A percentile compares a stretch with the other conserved stretches of the same genome.
Conservation (phyloP, 331 rosid genomes). For the Prunus yedoensis region DNA sequence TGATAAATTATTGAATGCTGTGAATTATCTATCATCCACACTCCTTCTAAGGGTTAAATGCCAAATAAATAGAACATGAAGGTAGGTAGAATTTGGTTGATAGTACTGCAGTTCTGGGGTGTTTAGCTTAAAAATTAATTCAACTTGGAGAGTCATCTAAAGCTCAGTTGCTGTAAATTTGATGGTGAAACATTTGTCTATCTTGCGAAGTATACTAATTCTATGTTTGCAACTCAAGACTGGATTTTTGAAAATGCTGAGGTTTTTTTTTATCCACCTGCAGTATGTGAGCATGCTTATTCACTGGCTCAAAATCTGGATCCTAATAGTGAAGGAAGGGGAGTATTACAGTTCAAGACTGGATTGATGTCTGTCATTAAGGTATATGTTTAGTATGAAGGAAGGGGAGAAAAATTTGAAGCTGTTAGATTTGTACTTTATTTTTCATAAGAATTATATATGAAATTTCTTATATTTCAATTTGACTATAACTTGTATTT, state of each 20-base stretch:
- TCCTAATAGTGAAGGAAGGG: slow-evolving; percentile 98
- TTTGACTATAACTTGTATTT: slow-evolving; percentile 14
- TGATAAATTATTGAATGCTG: background rate
- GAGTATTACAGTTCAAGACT: slow-evolving; percentile 95
- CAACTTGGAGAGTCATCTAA: background rate
- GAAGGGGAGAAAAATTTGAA: background rate
- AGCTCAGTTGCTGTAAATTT: background rate
- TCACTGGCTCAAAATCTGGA: slow-evolving; percentile 85
- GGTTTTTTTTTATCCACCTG: slow-evolving; percentile 5
- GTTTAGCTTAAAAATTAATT: background rate
- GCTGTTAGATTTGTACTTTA: background rate
- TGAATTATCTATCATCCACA: background rate
- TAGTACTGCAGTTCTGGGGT: background rate
- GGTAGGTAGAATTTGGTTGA: background rate
- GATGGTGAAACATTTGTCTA: background rate
- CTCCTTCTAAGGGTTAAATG: background rate
- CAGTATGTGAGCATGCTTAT: slow-evolving; percentile 98
- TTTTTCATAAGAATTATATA: background rate
- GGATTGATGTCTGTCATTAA: slow-evolving; percentile 96
- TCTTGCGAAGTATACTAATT: background rate
- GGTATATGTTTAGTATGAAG: slow-evolving; percentile 43
- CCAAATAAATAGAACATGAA: background rate
- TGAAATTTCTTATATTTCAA: background rate
- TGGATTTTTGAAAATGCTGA: background rate
- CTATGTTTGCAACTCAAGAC: background rate